phyloP scores from a whole-genome alignment of 805 yeast genomes.

The Wickerhamomyces tratensis region DNA sequence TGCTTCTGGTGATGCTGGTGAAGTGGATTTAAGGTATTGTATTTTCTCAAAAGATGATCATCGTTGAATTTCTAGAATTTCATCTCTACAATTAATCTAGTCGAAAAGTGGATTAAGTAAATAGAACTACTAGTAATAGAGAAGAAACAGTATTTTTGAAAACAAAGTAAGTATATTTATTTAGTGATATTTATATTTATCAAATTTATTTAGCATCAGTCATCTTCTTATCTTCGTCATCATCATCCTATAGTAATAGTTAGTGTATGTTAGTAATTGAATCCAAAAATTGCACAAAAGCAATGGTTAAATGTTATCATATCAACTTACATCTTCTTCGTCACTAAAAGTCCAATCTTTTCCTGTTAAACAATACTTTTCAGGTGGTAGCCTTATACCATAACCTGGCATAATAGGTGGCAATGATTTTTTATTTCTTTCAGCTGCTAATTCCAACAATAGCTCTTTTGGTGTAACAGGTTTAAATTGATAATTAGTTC shows the following conservation, averaged over 20 bases:
- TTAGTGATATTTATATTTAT: no score
- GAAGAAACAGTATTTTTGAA: no score
- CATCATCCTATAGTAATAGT: constrained; percentile 7
- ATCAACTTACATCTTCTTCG: constrained; percentile 21
- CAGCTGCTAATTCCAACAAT: constrained; percentile 82
- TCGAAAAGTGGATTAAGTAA: background rate
- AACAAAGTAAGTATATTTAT: no score
- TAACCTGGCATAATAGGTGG: constrained; percentile 88
- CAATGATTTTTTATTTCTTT: constrained; percentile 77
- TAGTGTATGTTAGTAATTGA: background rate
- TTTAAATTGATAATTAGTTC: constrained; percentile 93
- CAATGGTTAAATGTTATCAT: no score
- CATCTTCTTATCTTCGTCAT: constrained; percentile 6
- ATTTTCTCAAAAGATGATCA: no score
- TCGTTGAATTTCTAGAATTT: no score
- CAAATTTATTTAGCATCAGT: constrained; percentile 7
- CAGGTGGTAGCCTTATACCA: constrained; percentile 95
- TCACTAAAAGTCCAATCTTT: constrained; percentile 60
- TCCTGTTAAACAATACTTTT: constrained; percentile 88
- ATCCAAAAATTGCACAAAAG: no score
- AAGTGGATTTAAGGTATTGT: no score
- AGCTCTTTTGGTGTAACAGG: constrained; percentile 94
- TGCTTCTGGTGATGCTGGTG: no score
- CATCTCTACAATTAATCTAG: no score
- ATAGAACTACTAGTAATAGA: no score